Base-by-base conservation (phyloP, 306 rosid genomes). In the Arachis stenosperma region DNA sequence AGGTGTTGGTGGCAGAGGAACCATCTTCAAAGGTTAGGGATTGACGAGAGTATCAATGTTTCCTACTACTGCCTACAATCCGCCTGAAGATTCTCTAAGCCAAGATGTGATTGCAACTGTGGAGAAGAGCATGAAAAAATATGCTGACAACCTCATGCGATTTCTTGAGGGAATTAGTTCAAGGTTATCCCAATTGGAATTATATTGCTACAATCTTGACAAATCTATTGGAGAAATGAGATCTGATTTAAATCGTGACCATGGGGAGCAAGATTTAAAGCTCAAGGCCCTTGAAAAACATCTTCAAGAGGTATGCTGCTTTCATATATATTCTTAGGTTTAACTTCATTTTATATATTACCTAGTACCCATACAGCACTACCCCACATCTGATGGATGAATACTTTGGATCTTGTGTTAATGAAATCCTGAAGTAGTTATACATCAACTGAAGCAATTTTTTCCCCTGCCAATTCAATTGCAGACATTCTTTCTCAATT, bases 151-250 rank as follows among this genome's bases (percentile, higher is more conserved):
- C 74, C 90, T 91, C 73, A 73, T 95, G 97, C 88, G 98, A 22
- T 95, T 91, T 81, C 98, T 95, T 1, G 99, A 91, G 84, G 99
- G 99, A 75, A 86, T 95, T 47, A 95, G 99, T 86, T 95, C 99
- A 29, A 85, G 99, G 80, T 81, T 95, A 65, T 95, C 99, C 33
- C 93, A 95, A 81, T 77, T 95, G 86, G 99, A 95, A 75, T 81
- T 95, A 56, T 91, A 91, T 81, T 95, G 99, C 83, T 95, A 95
- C 86, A 95, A 91, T 82, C 91, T 95, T 71, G 98, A 91, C 85
- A 95, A 91, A 78, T 91, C 99, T 30, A 92, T 95, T 61, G 93
- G 97, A 71, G 99, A 95, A 89, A 95, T 95, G 93, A 84, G 88
- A 65, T 84, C 92, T 14, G 97, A 95, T 61, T 69, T 91, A 67